These are phyloP conservation scores for Halenospora varia DNA, from an alignment of 495 filamentous ascomycete genomes.

Conservation along the genomic window DNA sequence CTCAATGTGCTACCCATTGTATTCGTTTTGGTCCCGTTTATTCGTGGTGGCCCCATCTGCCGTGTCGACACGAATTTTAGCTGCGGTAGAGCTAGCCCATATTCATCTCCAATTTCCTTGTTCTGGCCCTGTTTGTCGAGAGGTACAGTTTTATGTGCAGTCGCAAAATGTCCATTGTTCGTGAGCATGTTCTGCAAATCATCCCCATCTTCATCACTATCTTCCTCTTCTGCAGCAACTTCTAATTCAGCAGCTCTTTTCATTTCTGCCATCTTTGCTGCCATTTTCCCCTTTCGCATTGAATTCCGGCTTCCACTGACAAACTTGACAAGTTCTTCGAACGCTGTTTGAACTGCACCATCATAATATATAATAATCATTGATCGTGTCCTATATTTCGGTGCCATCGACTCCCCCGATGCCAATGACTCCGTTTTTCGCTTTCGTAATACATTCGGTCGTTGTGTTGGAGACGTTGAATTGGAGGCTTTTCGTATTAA, in stretches of 20 bases:
- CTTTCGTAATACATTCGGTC: constrained; percentile 34
- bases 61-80: constrained; percentile 18
- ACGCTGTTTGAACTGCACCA: constrained; percentile 72
- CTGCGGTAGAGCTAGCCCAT: constrained; percentile 19
- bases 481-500: constrained; percentile 12
- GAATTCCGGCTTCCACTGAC: constrained; percentile 77
- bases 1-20: constrained; percentile 10
- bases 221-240: constrained; percentile 41
- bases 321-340: constrained; percentile 75
- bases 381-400: constrained; percentile 62
- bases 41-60: constrained; percentile 18
- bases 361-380: constrained; percentile 91
- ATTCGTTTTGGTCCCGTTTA: background rate
- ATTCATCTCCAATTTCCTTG: constrained; percentile 10
- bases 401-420: constrained; percentile 47
- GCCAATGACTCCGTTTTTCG: constrained; percentile 57
- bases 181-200: background rate
- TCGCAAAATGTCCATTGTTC: constrained; percentile 1
- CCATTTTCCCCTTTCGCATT: constrained; percentile 76
- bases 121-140: constrained; percentile 8
- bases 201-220: constrained; percentile 21
- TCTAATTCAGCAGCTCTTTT: constrained; percentile 48
- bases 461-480: constrained; percentile 31
- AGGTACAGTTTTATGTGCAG: background rate
- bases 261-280: constrained; percentile 55